A percentile compares a stretch with the other conserved stretches of the same genome.
phyloP scores from a whole-genome alignment of 2,329 filamentous ascomycete genomes.

The Aspergillus flavus region DNA sequence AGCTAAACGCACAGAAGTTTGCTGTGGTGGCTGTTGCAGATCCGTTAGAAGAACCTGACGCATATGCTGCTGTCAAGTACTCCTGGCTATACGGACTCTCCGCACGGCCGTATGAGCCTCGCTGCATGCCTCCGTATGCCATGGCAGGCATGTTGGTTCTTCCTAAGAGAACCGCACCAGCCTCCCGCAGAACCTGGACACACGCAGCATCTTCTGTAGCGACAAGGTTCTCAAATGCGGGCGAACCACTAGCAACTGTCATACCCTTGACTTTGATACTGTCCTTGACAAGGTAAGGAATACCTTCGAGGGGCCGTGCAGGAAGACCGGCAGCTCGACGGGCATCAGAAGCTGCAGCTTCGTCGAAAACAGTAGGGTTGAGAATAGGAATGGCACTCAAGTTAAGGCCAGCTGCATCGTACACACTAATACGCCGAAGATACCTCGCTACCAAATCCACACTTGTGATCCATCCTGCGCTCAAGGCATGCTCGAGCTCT shows the following conservation, averaged over 20 bases:
- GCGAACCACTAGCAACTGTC: constrained; percentile 57
- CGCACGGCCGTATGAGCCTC: constrained; percentile 59
- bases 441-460: constrained; percentile 52
- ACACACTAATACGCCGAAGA: constrained; percentile 51
- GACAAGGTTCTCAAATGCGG: constrained; percentile 54
- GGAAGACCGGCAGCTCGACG: constrained; percentile 42
- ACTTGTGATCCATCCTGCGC: constrained; percentile 43
- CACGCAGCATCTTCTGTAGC: constrained; percentile 57
- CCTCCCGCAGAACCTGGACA: constrained; percentile 50
- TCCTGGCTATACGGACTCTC: constrained; percentile 59
- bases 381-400: constrained; percentile 55
- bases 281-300: constrained; percentile 62
- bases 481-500: constrained; percentile 48
- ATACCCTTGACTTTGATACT: constrained; percentile 58
- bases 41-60: constrained; percentile 62
- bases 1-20: constrained; percentile 56
- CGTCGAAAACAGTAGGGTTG: constrained; percentile 50
- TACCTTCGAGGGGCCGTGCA: constrained; percentile 53
- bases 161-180: constrained; percentile 56
- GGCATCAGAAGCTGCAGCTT: constrained; percentile 52
- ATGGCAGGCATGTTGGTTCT: constrained; percentile 64
- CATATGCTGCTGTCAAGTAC: constrained; percentile 58
- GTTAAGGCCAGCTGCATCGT: constrained; percentile 45
- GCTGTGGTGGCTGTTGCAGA: constrained; percentile 55
- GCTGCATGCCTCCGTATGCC: constrained; percentile 61